phyloP scores from a whole-genome alignment of 2,329 filamentous ascomycete species.

The Daldinia sp. region DNA sequence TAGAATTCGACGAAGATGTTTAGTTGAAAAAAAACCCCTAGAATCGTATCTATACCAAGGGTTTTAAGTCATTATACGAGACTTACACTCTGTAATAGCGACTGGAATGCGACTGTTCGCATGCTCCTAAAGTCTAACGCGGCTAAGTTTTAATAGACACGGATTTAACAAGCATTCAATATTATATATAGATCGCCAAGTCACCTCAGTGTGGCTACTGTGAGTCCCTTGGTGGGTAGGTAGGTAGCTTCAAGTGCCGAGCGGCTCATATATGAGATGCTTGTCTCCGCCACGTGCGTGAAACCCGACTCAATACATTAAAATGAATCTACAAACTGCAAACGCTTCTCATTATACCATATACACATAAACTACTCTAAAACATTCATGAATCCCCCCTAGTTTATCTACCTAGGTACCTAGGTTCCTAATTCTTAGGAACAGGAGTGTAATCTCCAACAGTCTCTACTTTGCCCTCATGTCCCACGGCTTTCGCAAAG shows the following conservation, averaged over 20 bases:
- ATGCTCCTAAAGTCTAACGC: too few species aligned
- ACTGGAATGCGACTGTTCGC: too few species aligned
- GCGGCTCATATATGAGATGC: background rate
- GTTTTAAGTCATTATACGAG: too few species aligned
- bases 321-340: background rate
- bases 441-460: slow-evolving; percentile 39
- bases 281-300: background rate
- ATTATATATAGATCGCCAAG: background rate
- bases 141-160: too few species aligned
- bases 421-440: background rate
- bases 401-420: background rate
- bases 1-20: too few species aligned
- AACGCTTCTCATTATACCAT: background rate
- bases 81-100: too few species aligned
- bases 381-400: background rate
- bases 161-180: background rate
- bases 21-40: too few species aligned
- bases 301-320: background rate
- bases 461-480: slow-evolving; percentile 45
- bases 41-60: too few species aligned
- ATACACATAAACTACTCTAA: too few species aligned
- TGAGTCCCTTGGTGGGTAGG: background rate
- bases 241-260: background rate
- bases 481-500: slow-evolving; percentile 58
- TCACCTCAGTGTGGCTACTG: background rate